Percentiles rank a stretch among this genome's conserved stretches.
Evolutionary conservation across 352 stramenopile genomes (phyloP).

Genomic region (Achlya hypogyna): DNA sequence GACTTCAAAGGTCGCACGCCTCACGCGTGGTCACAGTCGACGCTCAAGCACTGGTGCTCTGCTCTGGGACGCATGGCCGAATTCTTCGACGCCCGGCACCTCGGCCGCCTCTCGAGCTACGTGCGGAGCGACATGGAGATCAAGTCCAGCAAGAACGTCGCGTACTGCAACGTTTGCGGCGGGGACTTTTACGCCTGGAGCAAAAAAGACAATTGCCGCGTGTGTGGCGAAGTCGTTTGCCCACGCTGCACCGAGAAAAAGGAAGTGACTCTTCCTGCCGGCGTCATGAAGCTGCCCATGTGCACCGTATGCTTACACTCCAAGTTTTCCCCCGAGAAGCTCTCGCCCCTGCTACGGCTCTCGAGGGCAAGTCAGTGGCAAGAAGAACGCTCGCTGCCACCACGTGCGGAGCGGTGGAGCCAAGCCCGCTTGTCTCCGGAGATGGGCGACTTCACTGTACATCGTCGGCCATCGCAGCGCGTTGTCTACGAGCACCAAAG

Average conservation of each 20-base stretch:
- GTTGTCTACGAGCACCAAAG: no score
- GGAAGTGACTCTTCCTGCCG: not conserved
- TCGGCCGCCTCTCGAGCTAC: constrained; percentile 10
- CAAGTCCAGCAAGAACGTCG: not conserved
- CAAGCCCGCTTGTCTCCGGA: not conserved
- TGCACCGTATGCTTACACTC: constrained; percentile 1
- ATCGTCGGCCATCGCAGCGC: not conserved
- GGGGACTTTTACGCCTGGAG: not conserved
- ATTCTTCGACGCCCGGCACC: constrained; percentile 15
- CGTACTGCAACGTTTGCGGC: constrained; percentile 14
- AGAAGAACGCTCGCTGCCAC: not conserved
- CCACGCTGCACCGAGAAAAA: constrained; percentile 12
- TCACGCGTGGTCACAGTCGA: not conserved
- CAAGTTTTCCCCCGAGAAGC: not conserved
- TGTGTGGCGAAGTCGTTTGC: constrained; percentile 19
- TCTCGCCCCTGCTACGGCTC: constrained; percentile 10
- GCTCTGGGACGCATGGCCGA: constrained; percentile 2
- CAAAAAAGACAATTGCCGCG: constrained; percentile 18
- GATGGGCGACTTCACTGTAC: not conserved
- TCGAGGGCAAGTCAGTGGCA: not conserved
- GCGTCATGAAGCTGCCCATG: not conserved
- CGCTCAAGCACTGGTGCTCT: constrained; percentile 15
- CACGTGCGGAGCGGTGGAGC: not conserved
- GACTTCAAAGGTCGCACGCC: constrained; percentile 12
- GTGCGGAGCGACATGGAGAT: constrained; percentile 17